Percentiles rank a stretch among this genome's conserved stretches.
Conservation (phyloP, 768 basidiomycete genomes). For the Dendrothele bispora region DNA sequence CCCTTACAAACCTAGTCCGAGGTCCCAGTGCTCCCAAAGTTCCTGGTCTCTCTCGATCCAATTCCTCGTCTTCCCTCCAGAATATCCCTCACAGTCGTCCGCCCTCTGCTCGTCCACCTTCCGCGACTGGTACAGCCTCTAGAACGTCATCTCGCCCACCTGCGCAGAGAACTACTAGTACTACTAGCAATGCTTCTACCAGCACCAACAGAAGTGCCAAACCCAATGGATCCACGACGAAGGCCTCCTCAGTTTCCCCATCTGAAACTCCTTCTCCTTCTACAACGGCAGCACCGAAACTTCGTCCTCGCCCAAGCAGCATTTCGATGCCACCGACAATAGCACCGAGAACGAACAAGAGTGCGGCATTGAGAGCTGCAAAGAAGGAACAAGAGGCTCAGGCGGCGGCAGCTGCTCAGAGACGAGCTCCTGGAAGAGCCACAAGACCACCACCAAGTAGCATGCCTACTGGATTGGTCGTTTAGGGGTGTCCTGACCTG, state of each 20-base stretch:
- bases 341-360: slow-evolving; percentile 70
- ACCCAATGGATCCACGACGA: neutral
- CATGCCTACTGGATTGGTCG: slow-evolving; percentile 5
- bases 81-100: slow-evolving; percentile 19
- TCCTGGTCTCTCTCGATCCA: slow-evolving; percentile 44
- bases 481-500: neutral
- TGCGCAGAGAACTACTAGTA: slow-evolving; percentile 8
- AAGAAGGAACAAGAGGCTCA: slow-evolving; percentile 61
- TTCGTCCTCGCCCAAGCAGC: slow-evolving; percentile 54
- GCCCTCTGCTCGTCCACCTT: slow-evolving; percentile 41
- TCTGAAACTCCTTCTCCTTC: slow-evolving; percentile 15
- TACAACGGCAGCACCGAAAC: slow-evolving; percentile 30
- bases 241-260: slow-evolving; percentile 5
- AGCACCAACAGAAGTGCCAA: neutral
- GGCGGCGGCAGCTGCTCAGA: slow-evolving; percentile 39
- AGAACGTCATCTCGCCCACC: neutral
- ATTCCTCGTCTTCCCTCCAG: slow-evolving; percentile 35
- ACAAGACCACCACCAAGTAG: slow-evolving; percentile 6
- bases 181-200: slow-evolving; percentile 10
- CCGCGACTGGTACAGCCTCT: slow-evolving; percentile 32
- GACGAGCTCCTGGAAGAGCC: slow-evolving; percentile 20
- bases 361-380: slow-evolving; percentile 66
- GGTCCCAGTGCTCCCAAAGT: slow-evolving; percentile 39
- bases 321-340: slow-evolving; percentile 56
- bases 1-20: slow-evolving; percentile 45